phyloP scores from a whole-genome alignment of 2,329 filamentous ascomycete genomes.

The Cladosporium austrohemisphaericum region DNA sequence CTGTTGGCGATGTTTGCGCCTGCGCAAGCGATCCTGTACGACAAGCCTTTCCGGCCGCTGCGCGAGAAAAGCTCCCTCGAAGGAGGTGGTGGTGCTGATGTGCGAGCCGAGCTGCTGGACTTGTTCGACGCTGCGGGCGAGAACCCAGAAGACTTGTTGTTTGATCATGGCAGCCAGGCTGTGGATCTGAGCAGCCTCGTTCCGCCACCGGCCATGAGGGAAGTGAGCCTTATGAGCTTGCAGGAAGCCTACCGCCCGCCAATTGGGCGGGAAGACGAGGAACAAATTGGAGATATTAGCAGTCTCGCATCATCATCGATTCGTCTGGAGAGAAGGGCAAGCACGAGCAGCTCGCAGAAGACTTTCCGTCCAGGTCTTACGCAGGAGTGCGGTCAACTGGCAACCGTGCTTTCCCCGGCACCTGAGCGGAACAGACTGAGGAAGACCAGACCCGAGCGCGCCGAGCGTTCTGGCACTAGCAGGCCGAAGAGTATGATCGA shows the following conservation, averaged over 20 bases:
- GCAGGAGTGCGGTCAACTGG: neutral
- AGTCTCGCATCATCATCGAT: neutral
- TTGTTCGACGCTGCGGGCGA: neutral
- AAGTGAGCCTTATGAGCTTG: too few species aligned
- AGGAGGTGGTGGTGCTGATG: neutral
- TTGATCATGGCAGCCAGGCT: too few species aligned
- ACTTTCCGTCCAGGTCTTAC: neutral
- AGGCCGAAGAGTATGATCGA: neutral
- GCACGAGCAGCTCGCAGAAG: neutral
- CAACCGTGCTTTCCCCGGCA: neutral
- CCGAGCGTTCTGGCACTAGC: too few species aligned
- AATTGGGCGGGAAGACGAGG: too few species aligned
- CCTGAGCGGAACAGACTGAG: neutral
- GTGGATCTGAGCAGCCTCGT: too few species aligned
- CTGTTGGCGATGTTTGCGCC: slow-evolving; percentile 15
- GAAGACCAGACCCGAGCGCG: neutral
- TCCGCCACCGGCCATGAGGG: too few species aligned
- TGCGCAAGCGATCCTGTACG: neutral
- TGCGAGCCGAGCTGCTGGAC: neutral
- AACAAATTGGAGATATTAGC: neutral
- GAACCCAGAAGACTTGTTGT: too few species aligned
- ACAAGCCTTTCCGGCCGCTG: slow-evolving; percentile 1
- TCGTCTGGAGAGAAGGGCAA: neutral
- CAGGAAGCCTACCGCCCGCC: too few species aligned
- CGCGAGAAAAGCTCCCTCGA: neutral